Evolutionary conservation across 2,329 filamentous ascomycete genomes (phyloP), one percentile per base, ranked within the genome.

Genomic region (Lachnellula suecica): DNA sequence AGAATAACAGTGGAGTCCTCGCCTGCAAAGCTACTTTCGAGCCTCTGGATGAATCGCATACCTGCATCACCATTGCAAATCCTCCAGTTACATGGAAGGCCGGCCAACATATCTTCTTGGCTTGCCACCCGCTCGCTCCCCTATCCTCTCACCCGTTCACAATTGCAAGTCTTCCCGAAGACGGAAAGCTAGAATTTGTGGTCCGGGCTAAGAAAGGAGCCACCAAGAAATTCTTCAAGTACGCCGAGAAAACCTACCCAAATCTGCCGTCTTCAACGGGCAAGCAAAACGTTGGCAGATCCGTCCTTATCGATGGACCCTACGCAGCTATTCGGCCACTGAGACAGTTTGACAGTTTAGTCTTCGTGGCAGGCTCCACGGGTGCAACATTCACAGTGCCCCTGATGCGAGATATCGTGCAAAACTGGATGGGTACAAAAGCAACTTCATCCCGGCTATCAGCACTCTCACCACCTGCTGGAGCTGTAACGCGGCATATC

Each of bases 331-430:
- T 80, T 5, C 66, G 79, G 46, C 72, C 77, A 2, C 67, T 85
- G 15, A 72, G 74, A 20, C 81, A 84, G 59, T 85, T 84, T 53
- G 82, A 86, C 54, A 83, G 76, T 49, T 73, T 84, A 2, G 70
- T 85, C 1, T 66, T 87, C 1, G 68, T 86, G 8, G 81, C 82
- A 7, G 81, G 81, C 20, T 79, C 79, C 17, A 84, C 79, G 42
- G 84, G 84, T 2, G 78, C 78, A 22, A 81, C 93, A 69, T 99
- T 96, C 50, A 99, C 85, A 23, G 97, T 80, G 65, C 93, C 89
- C 71, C 96, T 96, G 63, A 96, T 87, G 60, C 84, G 83, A 22
- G 88, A 87, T 82, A 91, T 93, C 20, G 55, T 65, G 15, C 56
- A 60, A 37, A 56, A 62, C 52, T 63, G 61, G 56, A 54, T 34